Base-by-base conservation (phyloP, 352 stramenopile genomes). In the Phytophthora colocasiae region DNA sequence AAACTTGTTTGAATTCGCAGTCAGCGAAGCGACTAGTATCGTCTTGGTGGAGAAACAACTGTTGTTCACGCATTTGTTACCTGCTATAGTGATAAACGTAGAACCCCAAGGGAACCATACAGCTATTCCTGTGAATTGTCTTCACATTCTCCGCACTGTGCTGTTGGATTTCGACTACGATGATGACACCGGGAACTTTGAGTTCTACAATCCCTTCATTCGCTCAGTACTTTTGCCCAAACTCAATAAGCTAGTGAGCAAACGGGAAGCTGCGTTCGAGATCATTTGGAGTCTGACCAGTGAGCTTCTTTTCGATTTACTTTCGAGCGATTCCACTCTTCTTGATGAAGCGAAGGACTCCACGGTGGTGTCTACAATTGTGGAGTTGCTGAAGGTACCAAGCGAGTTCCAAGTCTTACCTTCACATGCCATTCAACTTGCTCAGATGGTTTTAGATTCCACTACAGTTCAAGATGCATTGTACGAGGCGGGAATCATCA, bases 31-130 rank as follows among this genome's bases (percentile, higher is more conserved):
- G 6, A 74, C 52, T 6, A 54, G 66, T 0, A 74, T 92, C 15
- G 54, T 91, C 0, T 47, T 75, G 10, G 66, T 81, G 3, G 81
- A 92, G 40, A 57, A 71, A 8, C 61, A 80, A 14, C 50, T 75
- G 7, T 38, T 91, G 4, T 89, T 88, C 22, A 66, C 60, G 0
- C 73, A 88, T 45, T 67, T 92, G n/a, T 52, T 92, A 7, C 81
- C 82, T 27, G 63, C 71, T 6, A 45, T 92, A 2, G 65, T 80
- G 6, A 69, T 79, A 2, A 72, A 76, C 40, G 40, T 77, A 32
- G 31, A 36, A 6, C 0, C 7, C 15, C 47, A 40, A 24, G 34
- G 17, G 34, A 40, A 17, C 26, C 48, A 71, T 31, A 50, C 80
- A 50, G 56, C 65, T 44, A 50, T 79, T 4, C 57, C 69, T 3